Conservation (phyloP, 768 basidiomycete genomes). For the Cyclocybe aegerita region DNA sequence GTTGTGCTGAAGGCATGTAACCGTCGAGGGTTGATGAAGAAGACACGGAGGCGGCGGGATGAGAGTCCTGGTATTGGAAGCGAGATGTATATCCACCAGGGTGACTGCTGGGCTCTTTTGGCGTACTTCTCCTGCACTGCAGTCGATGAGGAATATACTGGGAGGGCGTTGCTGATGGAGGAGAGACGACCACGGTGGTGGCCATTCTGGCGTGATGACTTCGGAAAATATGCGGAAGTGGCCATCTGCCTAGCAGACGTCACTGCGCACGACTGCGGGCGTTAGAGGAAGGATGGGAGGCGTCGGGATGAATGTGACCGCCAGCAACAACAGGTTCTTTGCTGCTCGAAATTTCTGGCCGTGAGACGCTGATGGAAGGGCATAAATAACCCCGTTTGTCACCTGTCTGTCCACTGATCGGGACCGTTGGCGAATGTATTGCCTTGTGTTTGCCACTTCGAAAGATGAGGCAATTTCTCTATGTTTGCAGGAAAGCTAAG, state of each 20-base stretch:
- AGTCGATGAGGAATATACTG: conserved; percentile 38
- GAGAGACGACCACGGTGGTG: conserved; percentile 34
- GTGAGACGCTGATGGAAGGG: conserved; percentile 12
- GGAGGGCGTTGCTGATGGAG: conserved; percentile 28
- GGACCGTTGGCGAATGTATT: too few species aligned
- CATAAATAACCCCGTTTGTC: conserved; percentile 13
- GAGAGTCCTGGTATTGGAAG: conserved; percentile 61
- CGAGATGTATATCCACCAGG: conserved; percentile 62
- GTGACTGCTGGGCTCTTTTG: conserved; percentile 39
- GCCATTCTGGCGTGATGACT: conserved; percentile 45
- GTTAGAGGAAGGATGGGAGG: conserved; percentile 1
- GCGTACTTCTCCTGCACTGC: conserved; percentile 62
- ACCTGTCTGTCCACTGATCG: not conserved
- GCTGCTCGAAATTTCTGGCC: conserved; percentile 16
- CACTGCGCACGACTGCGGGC: not conserved
- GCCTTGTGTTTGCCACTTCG: too few species aligned
- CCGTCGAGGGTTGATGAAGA: conserved; percentile 59
- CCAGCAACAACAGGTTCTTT: conserved; percentile 6
- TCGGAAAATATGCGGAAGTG: conserved; percentile 47
- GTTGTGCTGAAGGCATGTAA: conserved; percentile 55
- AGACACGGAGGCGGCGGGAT: conserved; percentile 54
- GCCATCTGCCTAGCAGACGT: conserved; percentile 31
- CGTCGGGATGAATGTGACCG: conserved; percentile 8
- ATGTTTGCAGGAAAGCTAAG: too few species aligned
- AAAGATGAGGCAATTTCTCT: too few species aligned